Evolutionary conservation across 768 basidiomycete genomes (phyloP), one percentile per base, ranked within the genome.

Genomic region (Suillus occidentalis): DNA sequence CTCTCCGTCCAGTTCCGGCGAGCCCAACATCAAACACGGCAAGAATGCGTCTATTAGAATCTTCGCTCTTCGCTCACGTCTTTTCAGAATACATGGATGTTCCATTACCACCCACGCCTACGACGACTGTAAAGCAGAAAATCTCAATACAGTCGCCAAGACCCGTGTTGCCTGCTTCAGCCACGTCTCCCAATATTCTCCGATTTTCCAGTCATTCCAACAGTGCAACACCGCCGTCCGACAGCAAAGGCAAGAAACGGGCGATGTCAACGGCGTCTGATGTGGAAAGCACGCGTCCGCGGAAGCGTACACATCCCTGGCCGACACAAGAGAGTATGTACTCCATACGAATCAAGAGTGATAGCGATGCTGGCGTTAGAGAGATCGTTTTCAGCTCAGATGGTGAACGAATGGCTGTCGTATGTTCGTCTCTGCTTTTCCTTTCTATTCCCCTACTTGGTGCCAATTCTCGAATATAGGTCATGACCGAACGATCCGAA

Each of bases 401-500:
- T 65, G 88, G 88, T 31, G 78, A 76, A 42, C 79, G 78, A 58
- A 81, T 90, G 68, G 89, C 87, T 7, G 72, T 89, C 62, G 80
- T 77, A 67, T 89, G 89, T 85, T 68, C 72, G 87, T 80, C 10
- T 25, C 63, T 34, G 28, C 34, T 31, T 39, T 25, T 25, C 60
- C 36, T 66, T 42, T 52, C 43, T 45, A 25, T 56, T 64, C 25
- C 42, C 37, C 22, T 37, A 59, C 52, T 31, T 37, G 36, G 58
- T 59, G 25, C 39, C 40, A 59, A 59, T 28, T 59, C 28, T 28
- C 31, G 25, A 59, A 28, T 66, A 62, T 65, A 88, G 87, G 86
- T 69, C 74, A 79, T 47, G 88, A 91, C 74, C 80, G 77, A 39
- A 85, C 87, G 25, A 77, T 90, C 57, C 87, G 89, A 53, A 83